Base-by-base conservation (phyloP, 1,284 basidiomycete species). In the Papiliotrema fonsecae region DNA sequence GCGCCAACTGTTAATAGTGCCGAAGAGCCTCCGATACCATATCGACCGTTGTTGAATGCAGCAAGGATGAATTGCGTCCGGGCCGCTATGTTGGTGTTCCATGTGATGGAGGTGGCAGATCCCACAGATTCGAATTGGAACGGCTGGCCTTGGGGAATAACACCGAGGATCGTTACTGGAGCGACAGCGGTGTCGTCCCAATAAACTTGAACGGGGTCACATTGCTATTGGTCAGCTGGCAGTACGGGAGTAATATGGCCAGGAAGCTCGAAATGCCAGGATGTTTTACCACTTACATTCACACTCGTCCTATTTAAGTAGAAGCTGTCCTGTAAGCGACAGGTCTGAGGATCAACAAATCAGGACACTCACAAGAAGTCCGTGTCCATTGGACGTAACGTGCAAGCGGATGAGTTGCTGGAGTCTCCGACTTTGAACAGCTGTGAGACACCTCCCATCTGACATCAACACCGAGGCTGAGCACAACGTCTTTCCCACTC, bases 401-500 rank as follows among this genome's bases (percentile, higher is more conserved):
- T 45, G 42, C 69, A 70, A 4, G 49, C 26, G 4, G 56, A 30
- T 6, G 52, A 44, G 10, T 46, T 45, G 2, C 41, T n/a, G 1
- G 55, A 45, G 1, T 42, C 22, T 3, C 52, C 59, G 3, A 71
- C 61, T 2, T 49, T 60, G 40, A 54, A 60, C 25, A 67, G 38
- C 3, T 56, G 44, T 6, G 66, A 67, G 1, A 62, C 61, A 30
- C 69, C 69, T 2, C 69, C 69, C 5, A 63, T 57, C 69, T 71
- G 26, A 16, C n/a, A 53, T 50, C 35, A 51, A 38, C n/a, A 18
- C 13, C 10, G 18, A 16, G 16, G 25, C 21, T 16, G 22, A 18
- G 22, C 26, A 31, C 22, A 3, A 30, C n/a, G 13, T 10, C 30
- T 24, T 37, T 9, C n/a, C 14, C 16, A 64, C 69, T 50, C 45